Evolutionary conservation across 1,284 basidiomycete genomes (phyloP).

Genomic region (Fistulinella staudtii): DNA sequence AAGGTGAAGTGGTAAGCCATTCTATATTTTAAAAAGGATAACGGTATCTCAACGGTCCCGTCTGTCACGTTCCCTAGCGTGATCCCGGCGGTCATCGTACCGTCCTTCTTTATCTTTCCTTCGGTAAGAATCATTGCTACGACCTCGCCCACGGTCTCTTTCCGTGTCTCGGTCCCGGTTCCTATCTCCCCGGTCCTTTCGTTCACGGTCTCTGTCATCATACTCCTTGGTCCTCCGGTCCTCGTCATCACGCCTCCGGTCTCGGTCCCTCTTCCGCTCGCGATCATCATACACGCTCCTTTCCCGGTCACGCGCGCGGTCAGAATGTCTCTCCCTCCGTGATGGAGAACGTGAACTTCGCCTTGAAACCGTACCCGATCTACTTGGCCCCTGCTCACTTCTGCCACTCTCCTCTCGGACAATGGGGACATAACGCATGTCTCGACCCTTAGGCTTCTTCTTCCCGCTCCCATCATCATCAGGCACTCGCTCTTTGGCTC

Average conservation of each 20-base stretch:
- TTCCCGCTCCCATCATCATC: conserved; percentile 57
- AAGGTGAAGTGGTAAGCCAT: no score
- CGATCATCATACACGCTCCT: conserved; percentile 12
- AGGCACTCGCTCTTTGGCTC: conserved; percentile 78
- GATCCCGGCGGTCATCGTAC: conserved; percentile 15
- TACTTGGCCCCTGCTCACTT: conserved; percentile 23
- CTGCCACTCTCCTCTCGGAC: conserved; percentile 51
- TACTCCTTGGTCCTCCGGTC: conserved; percentile 11
- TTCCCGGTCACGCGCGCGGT: conserved; percentile 2
- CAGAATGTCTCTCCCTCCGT: conserved; percentile 13
- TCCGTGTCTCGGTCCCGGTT: conserved; percentile 20
- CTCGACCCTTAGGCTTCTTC: conserved; percentile 43
- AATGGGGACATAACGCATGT: conserved; percentile 75
- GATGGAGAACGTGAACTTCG: conserved; percentile 29
- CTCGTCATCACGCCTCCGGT: conserved; percentile 12
- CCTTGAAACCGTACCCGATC: conserved; percentile 25
- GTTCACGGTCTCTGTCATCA: conserved; percentile 17
- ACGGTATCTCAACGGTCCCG: conserved; percentile 24
- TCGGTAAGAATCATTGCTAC: conserved; percentile 18
- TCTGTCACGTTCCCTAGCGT: conserved; percentile 22
- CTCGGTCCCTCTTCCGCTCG: neutral
- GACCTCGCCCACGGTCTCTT: conserved; percentile 25
- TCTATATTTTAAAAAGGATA: no score
- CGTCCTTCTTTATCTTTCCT: conserved; percentile 23
- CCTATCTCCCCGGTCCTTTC: conserved; percentile 16